Evolutionary conservation across 1,139 yeast species (phyloP), one percentile per base, ranked within the genome.

Genomic region (Citeromyces hawaiiensis): DNA sequence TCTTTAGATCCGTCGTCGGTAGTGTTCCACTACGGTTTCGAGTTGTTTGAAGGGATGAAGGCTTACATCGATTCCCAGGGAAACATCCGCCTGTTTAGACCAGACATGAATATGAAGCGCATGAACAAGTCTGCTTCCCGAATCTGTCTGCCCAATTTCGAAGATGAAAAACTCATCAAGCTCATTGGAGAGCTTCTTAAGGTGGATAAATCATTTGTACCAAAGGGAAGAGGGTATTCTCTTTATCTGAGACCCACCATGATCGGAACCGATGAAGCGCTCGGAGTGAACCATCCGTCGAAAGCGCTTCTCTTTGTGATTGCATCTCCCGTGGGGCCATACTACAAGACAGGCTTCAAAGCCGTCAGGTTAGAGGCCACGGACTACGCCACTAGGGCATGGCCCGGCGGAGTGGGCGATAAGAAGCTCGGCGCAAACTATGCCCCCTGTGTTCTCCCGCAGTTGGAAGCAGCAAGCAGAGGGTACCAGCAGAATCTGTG

Each of bases 351-450:
- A 13, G 96, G 96, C 7, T 88, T 88, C 76, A 86, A 87, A 63
- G 96, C 97, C 30, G 95, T 91, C 39, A 70, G 77, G 42, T 69
- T 91, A 45, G 96, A 88, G 65, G 97, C 97, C 48, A 86, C 96
- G 30, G 94, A 85, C 56, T 77, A 83, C 51, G 94, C 94, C 38
- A 91, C 88, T 19, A 81, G 97, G 65, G 96, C 98, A 13, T 91
- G 97, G 97, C 97, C 97, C 53, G 96, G 96, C 54, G 98, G 97
- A 59, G 87, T 79, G 47, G 98, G 98, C 61, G 80, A 87, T 70
- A 80, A 76, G 63, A 91, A 91, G 66, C 74, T 91, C 53, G 98
- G 98, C 60, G 97, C 96, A 44, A 91, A 91, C 66, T 91, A 91
- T 57, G 97, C 96, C 36, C 96, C 97, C 42, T 83, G 96, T 60